phyloP scores from a whole-genome alignment of 1,139 yeast genomes.

The Taiozyma sp. region DNA sequence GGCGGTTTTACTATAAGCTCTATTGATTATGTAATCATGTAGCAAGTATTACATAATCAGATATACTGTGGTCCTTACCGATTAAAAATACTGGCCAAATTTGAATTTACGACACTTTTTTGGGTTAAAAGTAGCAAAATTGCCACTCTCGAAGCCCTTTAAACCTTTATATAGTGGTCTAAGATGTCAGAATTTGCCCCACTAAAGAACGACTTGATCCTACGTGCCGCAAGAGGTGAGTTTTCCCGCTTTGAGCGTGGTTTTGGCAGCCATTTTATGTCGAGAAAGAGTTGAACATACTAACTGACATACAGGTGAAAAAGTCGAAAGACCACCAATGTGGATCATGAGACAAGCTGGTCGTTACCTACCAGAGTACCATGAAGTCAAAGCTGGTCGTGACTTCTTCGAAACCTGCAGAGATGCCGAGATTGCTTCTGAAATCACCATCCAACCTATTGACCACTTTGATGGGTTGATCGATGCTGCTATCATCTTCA shows the following conservation, averaged over 20 bases:
- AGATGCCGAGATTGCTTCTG: constrained; percentile 90
- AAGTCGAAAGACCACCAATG: constrained; percentile 93
- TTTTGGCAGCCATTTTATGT: background rate
- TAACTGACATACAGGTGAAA: constrained; percentile 34
- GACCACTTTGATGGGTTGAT: constrained; percentile 83
- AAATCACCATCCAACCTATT: constrained; percentile 92
- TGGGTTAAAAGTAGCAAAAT: background rate
- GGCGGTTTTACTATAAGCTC: too few species aligned
- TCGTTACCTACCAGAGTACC: constrained; percentile 80
- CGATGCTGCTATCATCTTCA: constrained; percentile 95
- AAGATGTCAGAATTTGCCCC: constrained; percentile 43
- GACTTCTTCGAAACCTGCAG: constrained; percentile 93
- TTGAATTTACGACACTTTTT: too few species aligned
- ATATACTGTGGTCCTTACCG: background rate
- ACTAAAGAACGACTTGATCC: constrained; percentile 79
- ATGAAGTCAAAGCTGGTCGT: constrained; percentile 75
- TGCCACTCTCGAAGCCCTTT: background rate
- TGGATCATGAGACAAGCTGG: constrained; percentile 82
- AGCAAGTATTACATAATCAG: background rate
- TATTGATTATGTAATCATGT: background rate
- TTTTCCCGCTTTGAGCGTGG: background rate
- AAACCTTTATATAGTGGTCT: background rate
- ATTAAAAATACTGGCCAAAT: background rate
- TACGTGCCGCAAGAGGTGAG: constrained; percentile 71
- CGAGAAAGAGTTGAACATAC: background rate